phyloP scores from a whole-genome alignment of 2,329 filamentous ascomycete genomes.

The Penicillium sp. region DNA sequence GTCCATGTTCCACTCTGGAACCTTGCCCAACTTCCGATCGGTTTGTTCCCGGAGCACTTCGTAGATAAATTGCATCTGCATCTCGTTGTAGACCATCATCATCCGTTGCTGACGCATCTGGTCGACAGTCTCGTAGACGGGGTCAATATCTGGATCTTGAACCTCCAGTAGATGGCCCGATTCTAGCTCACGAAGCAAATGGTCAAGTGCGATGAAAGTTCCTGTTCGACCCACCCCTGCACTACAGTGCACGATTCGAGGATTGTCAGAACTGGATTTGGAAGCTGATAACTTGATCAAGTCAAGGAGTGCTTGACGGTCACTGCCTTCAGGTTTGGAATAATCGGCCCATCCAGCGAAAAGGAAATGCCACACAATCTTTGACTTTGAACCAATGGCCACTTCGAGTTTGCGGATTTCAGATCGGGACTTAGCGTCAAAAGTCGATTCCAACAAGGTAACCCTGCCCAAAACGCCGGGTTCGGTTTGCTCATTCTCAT shows the following conservation, averaged over 20 bases:
- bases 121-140: conserved; percentile 77
- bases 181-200: conserved; percentile 78
- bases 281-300: conserved; percentile 51
- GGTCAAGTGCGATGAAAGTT: conserved; percentile 95
- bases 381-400: conserved; percentile 52
- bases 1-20: conserved; percentile 7
- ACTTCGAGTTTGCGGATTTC: conserved; percentile 72
- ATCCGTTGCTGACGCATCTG: conserved; percentile 79
- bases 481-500: conserved; percentile 65
- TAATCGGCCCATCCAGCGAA: conserved; percentile 92
- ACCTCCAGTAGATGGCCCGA: conserved; percentile 63
- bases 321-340: conserved; percentile 65
- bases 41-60: conserved; percentile 68
- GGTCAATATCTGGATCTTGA: conserved; percentile 57
- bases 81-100: conserved; percentile 90
- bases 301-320: conserved; percentile 51
- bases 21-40: conserved; percentile 35
- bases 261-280: conserved; percentile 56
- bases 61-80: conserved; percentile 86
- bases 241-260: conserved; percentile 82
- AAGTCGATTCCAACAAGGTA: conserved; percentile 55
- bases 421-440: conserved; percentile 58
- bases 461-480: conserved; percentile 65
- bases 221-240: conserved; percentile 92
- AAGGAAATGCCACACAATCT: conserved; percentile 76